Percentiles rank a stretch among this genome's conserved stretches.
phyloP scores from a whole-genome alignment of 2,329 filamentous ascomycete genomes.

The Blastomyces parvus region DNA sequence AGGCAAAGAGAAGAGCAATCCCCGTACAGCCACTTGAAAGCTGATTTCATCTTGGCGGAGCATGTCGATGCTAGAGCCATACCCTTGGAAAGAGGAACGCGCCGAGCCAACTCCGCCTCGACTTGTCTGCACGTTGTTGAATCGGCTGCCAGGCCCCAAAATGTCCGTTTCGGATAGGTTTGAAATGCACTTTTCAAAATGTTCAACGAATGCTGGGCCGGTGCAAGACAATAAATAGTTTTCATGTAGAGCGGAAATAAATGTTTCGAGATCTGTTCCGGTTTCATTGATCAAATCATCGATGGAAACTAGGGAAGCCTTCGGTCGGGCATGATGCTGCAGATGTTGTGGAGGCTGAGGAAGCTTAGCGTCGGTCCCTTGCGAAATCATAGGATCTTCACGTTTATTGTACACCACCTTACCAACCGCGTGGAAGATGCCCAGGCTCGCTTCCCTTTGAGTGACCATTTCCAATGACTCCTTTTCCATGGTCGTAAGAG shows the following conservation, averaged over 20 bases:
- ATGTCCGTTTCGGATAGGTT: slow-evolving; percentile 81
- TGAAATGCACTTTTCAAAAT: slow-evolving; percentile 76
- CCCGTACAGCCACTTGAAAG: slow-evolving; percentile 82
- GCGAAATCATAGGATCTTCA: slow-evolving; percentile 41
- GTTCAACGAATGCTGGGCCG: slow-evolving; percentile 59
- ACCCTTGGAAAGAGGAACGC: slow-evolving; percentile 38
- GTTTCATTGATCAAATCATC: slow-evolving; percentile 84
- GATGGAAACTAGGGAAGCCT: slow-evolving; percentile 55
- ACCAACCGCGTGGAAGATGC: slow-evolving; percentile 91
- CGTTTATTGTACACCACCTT: slow-evolving; percentile 97
- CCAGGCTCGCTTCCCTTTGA: slow-evolving; percentile 78
- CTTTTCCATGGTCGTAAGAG: slow-evolving; percentile 64
- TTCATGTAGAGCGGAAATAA: slow-evolving; percentile 82
- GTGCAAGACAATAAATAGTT: slow-evolving; percentile 86
- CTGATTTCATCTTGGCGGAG: slow-evolving; percentile 88
- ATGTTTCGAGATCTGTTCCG: slow-evolving; percentile 83
- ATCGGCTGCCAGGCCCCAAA: slow-evolving; percentile 57
- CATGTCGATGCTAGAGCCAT: slow-evolving; percentile 57
- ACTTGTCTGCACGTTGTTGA: slow-evolving; percentile 20
- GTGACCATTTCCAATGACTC: slow-evolving; percentile 73
- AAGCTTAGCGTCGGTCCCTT: slow-evolving; percentile 32
- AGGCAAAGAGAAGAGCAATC: slow-evolving; percentile 75
- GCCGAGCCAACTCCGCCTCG: slow-evolving; percentile 47
- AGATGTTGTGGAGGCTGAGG: slow-evolving; percentile 54
- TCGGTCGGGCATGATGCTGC: slow-evolving; percentile 48